Conservation (phyloP, 768 basidiomycete genomes). For the Coprinellus micaceus region DNA sequence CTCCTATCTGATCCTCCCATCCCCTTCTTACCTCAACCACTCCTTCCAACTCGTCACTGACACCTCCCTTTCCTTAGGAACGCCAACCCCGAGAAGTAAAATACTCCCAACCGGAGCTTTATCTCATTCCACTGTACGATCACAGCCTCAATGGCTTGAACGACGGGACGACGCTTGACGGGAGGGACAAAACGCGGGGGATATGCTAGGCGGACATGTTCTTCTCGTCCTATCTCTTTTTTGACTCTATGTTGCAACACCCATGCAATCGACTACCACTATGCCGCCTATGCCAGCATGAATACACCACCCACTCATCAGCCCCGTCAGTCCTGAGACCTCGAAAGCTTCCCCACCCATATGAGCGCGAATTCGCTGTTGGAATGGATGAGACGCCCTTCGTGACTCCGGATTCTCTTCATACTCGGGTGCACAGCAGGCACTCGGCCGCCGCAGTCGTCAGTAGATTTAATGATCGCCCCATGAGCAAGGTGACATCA, state of each 20-base stretch:
- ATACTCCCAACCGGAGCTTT: background rate
- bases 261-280: background rate
- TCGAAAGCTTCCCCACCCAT: too few species aligned
- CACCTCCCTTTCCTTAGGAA: conserved; percentile 40
- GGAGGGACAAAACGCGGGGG: conserved; percentile 6
- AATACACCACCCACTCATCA: conserved; percentile 10
- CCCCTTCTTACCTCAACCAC: conserved; percentile 6
- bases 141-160: background rate
- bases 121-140: background rate
- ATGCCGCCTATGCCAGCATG: conserved; percentile 10
- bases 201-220: conserved; percentile 8
- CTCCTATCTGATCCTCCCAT: conserved; percentile 86
- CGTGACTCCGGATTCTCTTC: too few species aligned
- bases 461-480: too few species aligned
- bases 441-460: too few species aligned
- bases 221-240: background rate
- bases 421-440: too few species aligned
- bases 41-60: conserved; percentile 19
- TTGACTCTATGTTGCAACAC: conserved; percentile 2
- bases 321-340: too few species aligned
- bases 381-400: too few species aligned
- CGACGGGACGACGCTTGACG: background rate
- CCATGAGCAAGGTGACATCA: background rate
- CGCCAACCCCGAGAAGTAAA: conserved; percentile 64
- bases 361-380: too few species aligned